Percentiles rank a stretch among this genome's conserved stretches.
These are phyloP conservation scores for Endocalyx cinctus DNA, from an alignment of 2,329 filamentous ascomycete genomes.

Conservation along the genomic window DNA sequence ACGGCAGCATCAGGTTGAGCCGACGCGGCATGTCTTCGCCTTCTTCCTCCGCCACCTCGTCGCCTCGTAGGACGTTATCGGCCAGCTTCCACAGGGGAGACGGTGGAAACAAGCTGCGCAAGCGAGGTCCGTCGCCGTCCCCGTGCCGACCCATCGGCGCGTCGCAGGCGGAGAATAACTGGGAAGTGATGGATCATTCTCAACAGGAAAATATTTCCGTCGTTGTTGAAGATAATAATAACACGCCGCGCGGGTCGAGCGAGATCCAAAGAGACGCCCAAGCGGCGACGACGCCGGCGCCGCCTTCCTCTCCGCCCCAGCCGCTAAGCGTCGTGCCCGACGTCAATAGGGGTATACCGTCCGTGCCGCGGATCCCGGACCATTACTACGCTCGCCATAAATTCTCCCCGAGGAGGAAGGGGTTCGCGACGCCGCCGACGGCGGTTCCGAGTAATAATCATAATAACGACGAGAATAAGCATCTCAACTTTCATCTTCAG, in stretches of 20 bases:
- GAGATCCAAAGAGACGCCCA: not conserved
- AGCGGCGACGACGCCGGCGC: not conserved
- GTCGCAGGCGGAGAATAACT: conserved; percentile 6
- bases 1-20: too few relatives aligned
- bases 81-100: conserved; percentile 5
- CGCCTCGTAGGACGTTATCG: conserved; percentile 8
- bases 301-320: not conserved
- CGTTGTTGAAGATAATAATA: conserved; percentile 1
- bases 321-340: conserved; percentile 40
- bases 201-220: conserved; percentile 1
- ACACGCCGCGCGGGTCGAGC: conserved; percentile 1
- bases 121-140: conserved; percentile 12
- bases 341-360: conserved; percentile 42
- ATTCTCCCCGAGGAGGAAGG: conserved; percentile 10
- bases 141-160: conserved; percentile 2
- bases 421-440: not conserved
- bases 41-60: not conserved
- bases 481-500: too few relatives aligned
- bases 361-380: conserved; percentile 39
- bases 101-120: conserved; percentile 10
- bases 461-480: too few relatives aligned
- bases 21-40: too few relatives aligned
- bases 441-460: conserved; percentile 9
- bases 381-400: conserved; percentile 35
- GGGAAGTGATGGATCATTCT: conserved; percentile 4